Evolutionary conservation across 805 yeast species (phyloP).

Genomic region (Saturnispora ahearnii): DNA sequence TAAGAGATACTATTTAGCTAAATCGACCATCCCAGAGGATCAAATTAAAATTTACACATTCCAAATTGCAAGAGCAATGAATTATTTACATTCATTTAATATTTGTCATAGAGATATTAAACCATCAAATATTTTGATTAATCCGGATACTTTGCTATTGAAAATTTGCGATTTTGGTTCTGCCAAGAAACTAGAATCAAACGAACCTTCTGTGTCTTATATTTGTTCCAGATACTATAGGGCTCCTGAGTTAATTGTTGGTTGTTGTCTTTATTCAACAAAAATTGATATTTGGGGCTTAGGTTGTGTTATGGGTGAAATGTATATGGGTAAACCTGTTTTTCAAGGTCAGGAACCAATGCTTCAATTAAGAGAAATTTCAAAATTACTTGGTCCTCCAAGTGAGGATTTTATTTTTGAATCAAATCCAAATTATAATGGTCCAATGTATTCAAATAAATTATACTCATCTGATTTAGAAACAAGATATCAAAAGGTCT

Average conservation of each 20-base stretch:
- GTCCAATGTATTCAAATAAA: constrained; percentile 62
- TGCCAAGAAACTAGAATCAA: constrained; percentile 68
- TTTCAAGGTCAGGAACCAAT: constrained; percentile 90
- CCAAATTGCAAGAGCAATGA: constrained; percentile 77
- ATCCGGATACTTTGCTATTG: constrained; percentile 54
- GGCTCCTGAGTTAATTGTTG: constrained; percentile 93
- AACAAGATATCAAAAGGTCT: constrained; percentile 46
- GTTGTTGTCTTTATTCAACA: constrained; percentile 77
- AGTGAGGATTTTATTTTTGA: constrained; percentile 59
- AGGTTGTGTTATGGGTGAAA: constrained; percentile 94
- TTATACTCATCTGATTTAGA: constrained; percentile 25
- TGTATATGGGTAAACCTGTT: constrained; percentile 86
- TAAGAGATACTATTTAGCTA: constrained; percentile 53
- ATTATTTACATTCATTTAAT: constrained; percentile 70
- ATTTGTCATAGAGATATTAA: constrained; percentile 80
- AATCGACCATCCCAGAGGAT: constrained; percentile 55
- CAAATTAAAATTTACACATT: constrained; percentile 71
- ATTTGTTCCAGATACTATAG: constrained; percentile 94
- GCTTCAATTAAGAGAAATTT: constrained; percentile 81
- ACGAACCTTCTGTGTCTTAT: constrained; percentile 86
- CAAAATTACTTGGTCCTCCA: constrained; percentile 88
- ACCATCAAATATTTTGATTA: constrained; percentile 73
- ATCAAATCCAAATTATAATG: constrained; percentile 66
- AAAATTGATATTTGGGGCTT: constrained; percentile 97
- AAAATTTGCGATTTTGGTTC: constrained; percentile 84